Conservation (phyloP, 495 filamentous ascomycete genomes). For the Elaphomyces granulatus region DNA sequence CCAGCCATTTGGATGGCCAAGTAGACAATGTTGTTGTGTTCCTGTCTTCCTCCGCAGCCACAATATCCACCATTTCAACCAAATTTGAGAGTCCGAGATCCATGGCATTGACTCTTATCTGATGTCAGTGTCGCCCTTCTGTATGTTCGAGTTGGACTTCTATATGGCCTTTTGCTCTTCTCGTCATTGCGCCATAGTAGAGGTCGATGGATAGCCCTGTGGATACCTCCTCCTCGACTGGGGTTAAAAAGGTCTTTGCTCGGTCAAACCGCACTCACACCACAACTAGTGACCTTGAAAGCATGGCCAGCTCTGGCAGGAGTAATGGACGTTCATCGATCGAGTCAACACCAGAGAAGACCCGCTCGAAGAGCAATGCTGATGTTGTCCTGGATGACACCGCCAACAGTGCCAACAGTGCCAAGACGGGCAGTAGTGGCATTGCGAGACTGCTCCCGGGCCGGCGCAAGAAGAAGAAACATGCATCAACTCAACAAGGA, state of each 20-base stretch:
- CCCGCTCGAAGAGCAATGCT: conserved; percentile 21
- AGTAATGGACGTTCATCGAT: conserved; percentile 32
- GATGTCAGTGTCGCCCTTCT: too few relatives aligned
- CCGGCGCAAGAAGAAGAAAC: conserved; percentile 31
- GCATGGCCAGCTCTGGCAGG: conserved; percentile 19
- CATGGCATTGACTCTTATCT: too few relatives aligned
- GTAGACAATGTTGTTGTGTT: too few relatives aligned
- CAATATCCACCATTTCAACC: too few relatives aligned
- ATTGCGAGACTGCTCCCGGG: conserved; percentile 41
- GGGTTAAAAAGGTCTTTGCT: conserved; percentile 4
- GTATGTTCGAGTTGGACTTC: too few relatives aligned
- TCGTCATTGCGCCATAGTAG: too few relatives aligned
- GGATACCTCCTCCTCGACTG: neutral
- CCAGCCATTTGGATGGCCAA: too few relatives aligned
- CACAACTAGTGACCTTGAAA: conserved; percentile 21
- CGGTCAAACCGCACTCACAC: conserved; percentile 18
- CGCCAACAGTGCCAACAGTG: too few relatives aligned
- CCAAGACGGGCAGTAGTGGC: conserved; percentile 26
- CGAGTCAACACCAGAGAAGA: conserved; percentile 28
- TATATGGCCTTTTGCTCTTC: too few relatives aligned
- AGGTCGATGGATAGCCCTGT: neutral
- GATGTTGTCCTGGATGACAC: conserved; percentile 12
- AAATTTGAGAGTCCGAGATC: too few relatives aligned
- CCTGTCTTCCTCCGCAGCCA: too few relatives aligned
- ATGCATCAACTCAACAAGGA: neutral